phyloP scores from a whole-genome alignment of 2,329 filamentous ascomycete species.

The Ceratocystis alfenasii region DNA sequence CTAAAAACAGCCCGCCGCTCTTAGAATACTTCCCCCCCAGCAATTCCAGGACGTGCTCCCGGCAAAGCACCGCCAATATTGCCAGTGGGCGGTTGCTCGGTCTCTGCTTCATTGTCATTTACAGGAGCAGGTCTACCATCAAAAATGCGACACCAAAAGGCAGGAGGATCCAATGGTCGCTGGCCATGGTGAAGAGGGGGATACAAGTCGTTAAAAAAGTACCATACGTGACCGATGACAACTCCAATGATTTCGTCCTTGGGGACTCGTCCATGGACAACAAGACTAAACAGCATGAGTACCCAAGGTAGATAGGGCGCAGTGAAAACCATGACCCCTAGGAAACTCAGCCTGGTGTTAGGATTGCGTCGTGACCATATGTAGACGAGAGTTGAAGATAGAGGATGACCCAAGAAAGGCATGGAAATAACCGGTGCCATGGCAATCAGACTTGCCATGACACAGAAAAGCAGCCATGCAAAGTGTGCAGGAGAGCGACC shows the following conservation, averaged over 20 bases:
- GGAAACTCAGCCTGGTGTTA: slow-evolving; percentile 75
- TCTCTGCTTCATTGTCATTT: slow-evolving; percentile 29
- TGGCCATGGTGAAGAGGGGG: slow-evolving; percentile 77
- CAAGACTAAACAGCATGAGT: slow-evolving; percentile 77
- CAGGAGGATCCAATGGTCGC: slow-evolving; percentile 75
- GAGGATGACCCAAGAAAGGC: slow-evolving; percentile 84
- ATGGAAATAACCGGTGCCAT: slow-evolving; percentile 81
- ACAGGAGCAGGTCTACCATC: slow-evolving; percentile 41
- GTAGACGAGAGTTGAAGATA: slow-evolving; percentile 89
- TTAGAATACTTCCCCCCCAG: slow-evolving; percentile 12
- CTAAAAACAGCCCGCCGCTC: not conserved
- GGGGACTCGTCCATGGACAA: slow-evolving; percentile 80
- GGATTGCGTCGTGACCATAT: slow-evolving; percentile 96
- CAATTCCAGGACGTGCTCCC: slow-evolving; percentile 33
- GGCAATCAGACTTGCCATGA: slow-evolving; percentile 63
- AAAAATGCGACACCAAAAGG: slow-evolving; percentile 81
- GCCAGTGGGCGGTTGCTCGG: slow-evolving; percentile 35
- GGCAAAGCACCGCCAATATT: slow-evolving; percentile 52
- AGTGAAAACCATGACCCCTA: slow-evolving; percentile 81
- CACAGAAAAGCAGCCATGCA: slow-evolving; percentile 84
- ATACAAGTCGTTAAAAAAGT: slow-evolving; percentile 96
- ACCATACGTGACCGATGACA: slow-evolving; percentile 90
- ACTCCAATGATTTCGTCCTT: slow-evolving; percentile 96
- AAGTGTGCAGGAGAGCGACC: slow-evolving; percentile 85
- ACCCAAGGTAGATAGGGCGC: slow-evolving; percentile 96